phyloP scores from a whole-genome alignment of 2,329 filamentous ascomycete genomes.

The Penicillium glabrum region DNA sequence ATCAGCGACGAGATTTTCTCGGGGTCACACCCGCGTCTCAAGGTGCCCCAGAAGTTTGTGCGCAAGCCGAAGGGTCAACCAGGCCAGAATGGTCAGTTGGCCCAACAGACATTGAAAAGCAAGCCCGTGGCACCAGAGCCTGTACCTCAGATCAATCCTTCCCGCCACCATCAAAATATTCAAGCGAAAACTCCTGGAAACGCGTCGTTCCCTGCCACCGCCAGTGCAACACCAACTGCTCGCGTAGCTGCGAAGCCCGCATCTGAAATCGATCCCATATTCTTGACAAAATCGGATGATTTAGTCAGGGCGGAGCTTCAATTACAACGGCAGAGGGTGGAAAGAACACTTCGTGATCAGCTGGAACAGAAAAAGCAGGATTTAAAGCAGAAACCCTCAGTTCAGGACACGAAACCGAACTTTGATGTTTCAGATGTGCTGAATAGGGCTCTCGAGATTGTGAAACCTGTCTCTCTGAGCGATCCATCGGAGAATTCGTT shows the following conservation, averaged over 20 bases:
- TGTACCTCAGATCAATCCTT: constrained; percentile 9
- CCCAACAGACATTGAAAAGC: constrained; percentile 28
- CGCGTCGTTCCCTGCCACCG: constrained; percentile 20
- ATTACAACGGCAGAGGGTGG: constrained; percentile 76
- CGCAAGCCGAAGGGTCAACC: constrained; percentile 40
- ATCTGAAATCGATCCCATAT: constrained; percentile 75
- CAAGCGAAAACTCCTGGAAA: constrained; percentile 20
- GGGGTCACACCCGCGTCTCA: constrained; percentile 64
- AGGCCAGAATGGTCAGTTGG: constrained; percentile 32
- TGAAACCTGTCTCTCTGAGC: constrained; percentile 65
- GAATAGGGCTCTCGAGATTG: constrained; percentile 67
- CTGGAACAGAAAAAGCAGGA: constrained; percentile 62
- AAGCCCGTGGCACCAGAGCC: background rate
- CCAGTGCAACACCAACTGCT: constrained; percentile 27
- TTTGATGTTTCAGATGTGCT: constrained; percentile 74
- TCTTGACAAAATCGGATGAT: constrained; percentile 83
- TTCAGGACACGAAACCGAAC: constrained; percentile 58
- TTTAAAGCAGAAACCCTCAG: constrained; percentile 49
- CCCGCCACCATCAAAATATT: constrained; percentile 17
- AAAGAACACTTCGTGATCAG: constrained; percentile 74
- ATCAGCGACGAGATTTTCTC: constrained; percentile 79
- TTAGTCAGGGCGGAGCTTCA: constrained; percentile 79
- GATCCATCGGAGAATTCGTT: constrained; percentile 64
- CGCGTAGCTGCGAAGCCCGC: constrained; percentile 50
- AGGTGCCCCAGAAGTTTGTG: constrained; percentile 55